Evolutionary conservation across 352 stramenopile genomes (phyloP).

Genomic region (Globisporangium orthogonon): DNA sequence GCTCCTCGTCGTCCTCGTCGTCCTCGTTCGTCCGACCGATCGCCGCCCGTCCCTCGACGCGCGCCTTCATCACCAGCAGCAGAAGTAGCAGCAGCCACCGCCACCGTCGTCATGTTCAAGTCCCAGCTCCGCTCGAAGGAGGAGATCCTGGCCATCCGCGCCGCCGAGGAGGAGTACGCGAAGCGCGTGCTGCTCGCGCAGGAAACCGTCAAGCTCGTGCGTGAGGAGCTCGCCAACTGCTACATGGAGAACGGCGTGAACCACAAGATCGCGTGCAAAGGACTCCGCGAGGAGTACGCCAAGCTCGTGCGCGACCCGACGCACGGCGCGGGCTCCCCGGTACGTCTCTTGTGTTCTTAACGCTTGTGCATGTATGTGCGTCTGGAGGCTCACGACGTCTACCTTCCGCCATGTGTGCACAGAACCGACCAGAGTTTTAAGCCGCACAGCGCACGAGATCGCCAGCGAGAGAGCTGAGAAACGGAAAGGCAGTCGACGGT

Average conservation of each 20-base stretch:
- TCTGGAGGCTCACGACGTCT: not conserved
- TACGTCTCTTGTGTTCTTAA: conserved; percentile 13
- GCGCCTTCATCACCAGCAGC: not conserved
- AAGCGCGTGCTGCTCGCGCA: conserved; percentile 70
- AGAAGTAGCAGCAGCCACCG: not conserved
- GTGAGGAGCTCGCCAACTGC: conserved; percentile 79
- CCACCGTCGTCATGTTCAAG: conserved; percentile 32
- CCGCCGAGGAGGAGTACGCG: conserved; percentile 70
- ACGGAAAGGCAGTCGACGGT: not conserved
- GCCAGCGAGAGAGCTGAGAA: not conserved
- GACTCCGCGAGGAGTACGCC: conserved; percentile 75
- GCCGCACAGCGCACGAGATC: conserved; percentile 11
- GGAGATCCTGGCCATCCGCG: conserved; percentile 73
- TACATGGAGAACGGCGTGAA: conserved; percentile 88
- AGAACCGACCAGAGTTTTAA: conserved; percentile 23
- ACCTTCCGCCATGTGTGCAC: conserved; percentile 4
- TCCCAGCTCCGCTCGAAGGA: conserved; percentile 77
- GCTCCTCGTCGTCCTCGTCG: not conserved
- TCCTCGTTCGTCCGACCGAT: not conserved
- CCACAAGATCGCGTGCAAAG: conserved; percentile 85
- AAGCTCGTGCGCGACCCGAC: conserved; percentile 77
- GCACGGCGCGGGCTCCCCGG: conserved; percentile 59
- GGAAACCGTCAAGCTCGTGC: conserved; percentile 80
- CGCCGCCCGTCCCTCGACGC: not conserved
- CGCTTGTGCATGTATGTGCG: not conserved